Evolutionary conservation across 2,329 filamentous ascomycete species (phyloP), one percentile per base, ranked within the genome.

Genomic region (Rhynchosporium graminicola): DNA sequence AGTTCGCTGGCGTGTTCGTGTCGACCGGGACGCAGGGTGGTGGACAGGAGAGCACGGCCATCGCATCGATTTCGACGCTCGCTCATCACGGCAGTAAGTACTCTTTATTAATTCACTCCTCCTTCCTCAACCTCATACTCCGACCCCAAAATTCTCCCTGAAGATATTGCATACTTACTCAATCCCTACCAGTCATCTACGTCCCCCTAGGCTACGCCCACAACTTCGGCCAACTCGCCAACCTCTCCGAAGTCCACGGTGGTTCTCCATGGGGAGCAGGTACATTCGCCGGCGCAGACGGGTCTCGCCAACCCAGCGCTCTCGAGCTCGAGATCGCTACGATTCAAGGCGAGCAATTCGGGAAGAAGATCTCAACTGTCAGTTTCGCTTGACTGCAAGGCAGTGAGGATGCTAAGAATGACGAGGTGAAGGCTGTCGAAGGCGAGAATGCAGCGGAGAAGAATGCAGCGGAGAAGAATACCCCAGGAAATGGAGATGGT

Each of bases 191-290:
- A 52, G 56, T 98, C 80, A 89, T 95, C 82, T 98, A 89, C 77
- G 92, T 98, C n/a, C 95, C 95, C 55, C 83, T 98, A 60, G 95
- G 95, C 61, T 98, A 96, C 83, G 88, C 90, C 79, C 90, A 88
- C 72, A 80, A 86, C 56, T 97, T 97, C 75, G 75, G 75, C 64
- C 78, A 86, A 67, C 78, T 97, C 68, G 75, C 87, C 68, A 88
- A 93, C 78, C 77, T 97, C 42, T 75, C 74, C 36, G 92, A 97
- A 82, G 83, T 95, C 67, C 91, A 90, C 76, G 95, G 95, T 73
- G 95, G 95, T 65, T 87, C 84, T 65, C 83, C 95, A 45, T 99
- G 95, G 57, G 57, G 57, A 12, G 57, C 57, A 20, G 57, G 57
- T 31, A 54, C 42, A 15, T 48, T 55, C 45, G 40, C 62, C 83